Evolutionary conservation across 441 rosid species (phyloP), one percentile per base, ranked within the genome.

Genomic region (Rhodomyrtus psidioides): DNA sequence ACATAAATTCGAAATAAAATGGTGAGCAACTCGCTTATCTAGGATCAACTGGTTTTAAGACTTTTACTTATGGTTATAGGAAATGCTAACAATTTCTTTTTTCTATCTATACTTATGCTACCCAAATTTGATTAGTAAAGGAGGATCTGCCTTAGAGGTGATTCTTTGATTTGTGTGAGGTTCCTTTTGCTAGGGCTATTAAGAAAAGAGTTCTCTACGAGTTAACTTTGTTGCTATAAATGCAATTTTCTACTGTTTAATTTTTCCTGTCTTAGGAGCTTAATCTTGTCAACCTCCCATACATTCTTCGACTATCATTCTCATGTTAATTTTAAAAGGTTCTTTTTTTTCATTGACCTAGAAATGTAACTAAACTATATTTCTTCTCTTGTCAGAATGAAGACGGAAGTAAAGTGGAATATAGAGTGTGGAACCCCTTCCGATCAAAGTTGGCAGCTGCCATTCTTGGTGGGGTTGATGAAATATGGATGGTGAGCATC

Each of bases 391-490:
- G 76, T 65, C 34, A 97, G 98, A 95, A 94, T 60, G 99, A 95
- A 83, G 99, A 95, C 89, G 96, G 98, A 87, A 94, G 96, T 16
- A 95, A 97, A 89, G 91, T 90, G 44, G 99, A 97, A 53, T 97
- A 96, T 91, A 92, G 97, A 84, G 90, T 97, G 4, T 97, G 97
- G 99, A 96, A 96, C 54, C 99, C 99, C 23, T 95, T 97, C 91
- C 91, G 99, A 44, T 96, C 99, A 7, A 94, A 97, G 90, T 88
- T 96, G 88, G 99, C 99, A 0, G 98, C 98, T 44, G 98, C 99
- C 51, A 91, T 94, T 87, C 96, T 96, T 34, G 99, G 98, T 87
- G 99, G 99, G 90, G 96, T 94, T 88, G 99, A 96, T 82, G 89
- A 96, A 58, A 94, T 97, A 10, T 95, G 96, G 95, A 96, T 97